These are phyloP conservation scores for Plasmodium gaboni DNA, from an alignment of 169 alveolate species.

Conservation along the genomic window DNA sequence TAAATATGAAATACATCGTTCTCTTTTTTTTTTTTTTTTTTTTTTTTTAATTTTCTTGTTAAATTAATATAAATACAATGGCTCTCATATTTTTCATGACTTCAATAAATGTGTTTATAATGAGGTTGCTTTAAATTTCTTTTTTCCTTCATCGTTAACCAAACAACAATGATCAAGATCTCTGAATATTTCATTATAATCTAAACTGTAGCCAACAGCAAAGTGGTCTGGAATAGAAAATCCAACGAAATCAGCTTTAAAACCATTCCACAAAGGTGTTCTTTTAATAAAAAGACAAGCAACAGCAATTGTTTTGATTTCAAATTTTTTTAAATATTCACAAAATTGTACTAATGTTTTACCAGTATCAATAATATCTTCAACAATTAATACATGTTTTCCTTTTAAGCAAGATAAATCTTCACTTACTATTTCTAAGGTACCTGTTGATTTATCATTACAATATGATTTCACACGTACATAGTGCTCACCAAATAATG, in stretches of 20 bases:
- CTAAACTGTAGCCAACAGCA: conserved; percentile 83
- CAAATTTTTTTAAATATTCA: conserved; percentile 75
- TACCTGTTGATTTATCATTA: conserved; percentile 66
- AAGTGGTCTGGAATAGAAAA: conserved; percentile 81
- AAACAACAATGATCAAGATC: conserved; percentile 53
- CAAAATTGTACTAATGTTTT: conserved; percentile 73
- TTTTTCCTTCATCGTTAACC: conserved; percentile 54
- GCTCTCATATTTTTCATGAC: too few species aligned
- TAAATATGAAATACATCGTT: too few species aligned
- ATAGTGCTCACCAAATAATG: conserved; percentile 80
- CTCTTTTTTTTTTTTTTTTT: too few species aligned
- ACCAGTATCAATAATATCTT: conserved; percentile 86
- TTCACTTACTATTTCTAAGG: conserved; percentile 76
- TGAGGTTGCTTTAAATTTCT: conserved; percentile 1
- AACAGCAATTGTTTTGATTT: conserved; percentile 77
- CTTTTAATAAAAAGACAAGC: conserved; percentile 69
- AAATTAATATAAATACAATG: too few species aligned
- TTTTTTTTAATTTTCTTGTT: too few species aligned
- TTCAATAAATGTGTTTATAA: too few species aligned
- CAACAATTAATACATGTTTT: conserved; percentile 84
- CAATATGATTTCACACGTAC: conserved; percentile 80
- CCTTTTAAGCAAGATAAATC: conserved; percentile 79
- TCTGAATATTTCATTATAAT: conserved; percentile 77
- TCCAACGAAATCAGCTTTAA: conserved; percentile 84
- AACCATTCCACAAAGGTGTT: conserved; percentile 78